Conservation (phyloP, 768 basidiomycete genomes). For the Lactarius hengduanensis region DNA sequence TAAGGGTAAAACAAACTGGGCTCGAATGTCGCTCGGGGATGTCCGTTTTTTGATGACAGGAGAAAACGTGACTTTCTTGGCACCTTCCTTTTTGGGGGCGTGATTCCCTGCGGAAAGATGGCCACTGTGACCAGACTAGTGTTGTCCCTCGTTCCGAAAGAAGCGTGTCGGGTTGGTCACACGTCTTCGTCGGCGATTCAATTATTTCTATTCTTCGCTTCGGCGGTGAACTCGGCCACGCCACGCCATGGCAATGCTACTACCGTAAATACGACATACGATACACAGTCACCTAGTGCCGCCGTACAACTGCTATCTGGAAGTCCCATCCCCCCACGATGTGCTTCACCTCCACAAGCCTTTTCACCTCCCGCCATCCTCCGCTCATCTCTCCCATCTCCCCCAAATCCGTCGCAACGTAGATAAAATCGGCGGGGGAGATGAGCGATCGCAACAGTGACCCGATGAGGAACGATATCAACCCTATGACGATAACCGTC, state of each 20-base stretch:
- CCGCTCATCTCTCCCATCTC: slow-evolving; percentile 50
- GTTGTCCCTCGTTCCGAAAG: not conserved
- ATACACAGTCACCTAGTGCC: slow-evolving; percentile 52
- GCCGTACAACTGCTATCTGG: slow-evolving; percentile 78
- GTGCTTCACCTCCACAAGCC: slow-evolving; percentile 80
- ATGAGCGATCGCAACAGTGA: slow-evolving; percentile 86
- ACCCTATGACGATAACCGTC: slow-evolving; percentile 69
- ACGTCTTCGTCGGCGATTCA: slow-evolving; percentile 16
- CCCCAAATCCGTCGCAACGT: slow-evolving; percentile 60
- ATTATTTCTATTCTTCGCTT: slow-evolving; percentile 21
- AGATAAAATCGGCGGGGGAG: slow-evolving; percentile 88
- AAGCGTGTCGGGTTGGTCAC: slow-evolving; percentile 11
- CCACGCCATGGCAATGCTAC: not conserved
- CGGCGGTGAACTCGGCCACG: not conserved
- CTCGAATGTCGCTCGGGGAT: too few relatives aligned
- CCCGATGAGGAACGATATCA: slow-evolving; percentile 90
- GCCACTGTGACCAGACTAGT: slow-evolving; percentile 5
- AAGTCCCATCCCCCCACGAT: slow-evolving; percentile 85
- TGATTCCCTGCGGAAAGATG: too few relatives aligned
- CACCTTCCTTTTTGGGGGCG: too few relatives aligned
- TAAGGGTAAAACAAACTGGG: too few relatives aligned
- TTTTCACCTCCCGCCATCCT: slow-evolving; percentile 83
- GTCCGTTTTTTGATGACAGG: too few relatives aligned
- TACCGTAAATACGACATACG: not conserved
- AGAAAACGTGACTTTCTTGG: too few relatives aligned